Base-by-base conservation (phyloP, 140 eudicot species). In the Bidens hawaiensis region DNA sequence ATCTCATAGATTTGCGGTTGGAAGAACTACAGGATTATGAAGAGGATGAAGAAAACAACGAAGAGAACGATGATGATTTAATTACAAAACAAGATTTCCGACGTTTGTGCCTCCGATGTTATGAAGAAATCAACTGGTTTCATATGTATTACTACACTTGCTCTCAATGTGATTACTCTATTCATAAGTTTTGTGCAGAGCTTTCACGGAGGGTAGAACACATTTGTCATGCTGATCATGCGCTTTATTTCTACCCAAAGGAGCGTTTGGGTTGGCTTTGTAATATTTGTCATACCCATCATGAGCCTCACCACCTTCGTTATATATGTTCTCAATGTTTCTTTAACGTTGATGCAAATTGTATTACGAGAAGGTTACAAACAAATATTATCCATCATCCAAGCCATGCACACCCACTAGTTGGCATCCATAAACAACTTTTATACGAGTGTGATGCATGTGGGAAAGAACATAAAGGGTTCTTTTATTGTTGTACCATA, bases 121-220 rank as follows among this genome's bases (percentile, higher is more conserved):
- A 6, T 5, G 40, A 53, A 53, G 60, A 53, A 53, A 53, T 53
- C 60, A 53, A 1, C 19, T 53, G 60, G 60, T 26, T 25, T 53
- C 40, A 53, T 26, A 53, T 36, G 38, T 26, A 53, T 53, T 53
- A 26, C 38, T 53, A 53, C 22, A 24, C 3, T 31, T 53, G 60
- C 26, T 9, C 5, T 53, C 31, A 4, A 22, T 51, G 58, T 24
- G 18, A 50, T 12, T 51, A 51, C 34, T 9, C 58, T 51, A 51
- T 53, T 5, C 60, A 53, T 53, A 53, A 53, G 6, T 53, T 53
- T 53, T 53, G 60, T 53, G 22, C 5, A 53, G 38, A 53, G 14
- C 38, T 53, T 53, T 22, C 60, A n/a, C 38, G 26, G 0, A 53
- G 13, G 17, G 7, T 26, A 38, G 22, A 53, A 53, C 21, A 1